A percentile compares a stretch with the other conserved stretches of the same genome.
phyloP scores from a whole-genome alignment of 228 moss, liverwort and hornwort genomes.

The Sphagnum fallax region DNA sequence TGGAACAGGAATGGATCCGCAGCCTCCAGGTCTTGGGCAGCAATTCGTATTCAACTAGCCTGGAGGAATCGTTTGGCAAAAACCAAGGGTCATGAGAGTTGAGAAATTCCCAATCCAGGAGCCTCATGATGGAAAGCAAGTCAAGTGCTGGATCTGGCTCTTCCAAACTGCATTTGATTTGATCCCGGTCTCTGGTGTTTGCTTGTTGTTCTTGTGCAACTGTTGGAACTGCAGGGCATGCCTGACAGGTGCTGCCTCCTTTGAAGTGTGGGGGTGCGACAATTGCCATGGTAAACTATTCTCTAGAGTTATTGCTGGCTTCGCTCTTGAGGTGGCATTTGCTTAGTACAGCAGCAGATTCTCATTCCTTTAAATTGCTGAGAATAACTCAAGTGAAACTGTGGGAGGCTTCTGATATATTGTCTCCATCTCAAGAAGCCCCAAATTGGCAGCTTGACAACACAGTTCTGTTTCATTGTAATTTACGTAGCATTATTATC shows the following conservation, averaged over 20 bases:
- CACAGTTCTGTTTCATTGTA: neutral
- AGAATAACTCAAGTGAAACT: neutral
- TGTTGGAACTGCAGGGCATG: conserved; percentile 4
- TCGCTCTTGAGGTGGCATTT: neutral
- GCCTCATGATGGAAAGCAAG: conserved; percentile 1
- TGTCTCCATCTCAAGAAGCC: conserved; percentile 36
- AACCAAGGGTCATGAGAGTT: too few species aligned
- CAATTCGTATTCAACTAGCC: conserved; percentile 55
- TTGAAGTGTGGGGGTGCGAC: conserved; percentile 23
- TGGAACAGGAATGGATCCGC: conserved; percentile 49
- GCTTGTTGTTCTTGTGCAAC: conserved; percentile 7
- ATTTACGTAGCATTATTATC: neutral
- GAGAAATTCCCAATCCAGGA: too few species aligned
- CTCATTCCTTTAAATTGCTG: too few species aligned
- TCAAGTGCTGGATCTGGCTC: neutral
- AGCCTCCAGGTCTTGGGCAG: conserved; percentile 52
- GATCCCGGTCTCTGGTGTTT: conserved; percentile 15
- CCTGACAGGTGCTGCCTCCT: conserved; percentile 38
- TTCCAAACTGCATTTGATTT: neutral
- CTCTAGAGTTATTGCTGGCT: neutral
- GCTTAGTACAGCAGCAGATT: too few species aligned
- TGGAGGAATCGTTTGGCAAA: conserved; percentile 30
- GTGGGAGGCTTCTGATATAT: neutral
- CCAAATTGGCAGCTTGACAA: conserved; percentile 14
- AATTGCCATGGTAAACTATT: conserved; percentile 26